Base-by-base conservation (phyloP, 768 basidiomycete species). In the Trichaptum fuscoviolaceum region DNA sequence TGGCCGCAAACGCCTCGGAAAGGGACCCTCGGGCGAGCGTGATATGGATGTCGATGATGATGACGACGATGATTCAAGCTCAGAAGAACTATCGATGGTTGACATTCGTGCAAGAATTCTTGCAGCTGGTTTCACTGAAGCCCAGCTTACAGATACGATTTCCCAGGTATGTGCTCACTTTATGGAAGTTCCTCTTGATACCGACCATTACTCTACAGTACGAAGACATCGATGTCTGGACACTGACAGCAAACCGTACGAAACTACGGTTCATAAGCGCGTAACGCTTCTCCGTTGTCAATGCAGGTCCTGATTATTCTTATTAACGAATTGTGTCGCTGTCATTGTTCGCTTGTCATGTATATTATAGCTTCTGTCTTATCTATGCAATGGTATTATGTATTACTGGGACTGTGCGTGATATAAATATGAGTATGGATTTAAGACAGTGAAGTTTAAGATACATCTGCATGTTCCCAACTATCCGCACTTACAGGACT, bases 61-160 rank as follows among this genome's bases (percentile, higher is more conserved):
- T 58, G 84, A 85, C 7, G 87, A 88, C n/a, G 84, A 86, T 17
- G 83, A 82, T 25, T 80, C 76, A 3, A 81, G 84, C 57, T 82
- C 83, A 64, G 84, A 83, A 23, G 91, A 93, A 71, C 77, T 97
- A 67, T 85, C 87, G 8, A 87, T 99, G 83, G 84, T 93, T 57
- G 95, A 99, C 69, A 86, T 99, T 66, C 86, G 96, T 35, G 87
- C 90, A 61, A 86, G 95, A 52, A 90, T 98, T 12, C 77, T 96
- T 66, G 88, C 87, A 60, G 88, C 87, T 70, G 96, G 96, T 20
- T 97, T 90, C 77, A 98, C 94, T 17, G 96, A 99, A 75, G 87
- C 84, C 1, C 91, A 95, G 76, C 83, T 99, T 17, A 92, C 90
- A 82, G 89, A 93, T 68, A 92, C 93, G 0, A 90, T 98, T 63